Percentiles rank a stretch among this genome's conserved stretches.
These are phyloP conservation scores for Crithidia fasciculata DNA, from an alignment of 208 protist species.

Conservation along the genomic window DNA sequence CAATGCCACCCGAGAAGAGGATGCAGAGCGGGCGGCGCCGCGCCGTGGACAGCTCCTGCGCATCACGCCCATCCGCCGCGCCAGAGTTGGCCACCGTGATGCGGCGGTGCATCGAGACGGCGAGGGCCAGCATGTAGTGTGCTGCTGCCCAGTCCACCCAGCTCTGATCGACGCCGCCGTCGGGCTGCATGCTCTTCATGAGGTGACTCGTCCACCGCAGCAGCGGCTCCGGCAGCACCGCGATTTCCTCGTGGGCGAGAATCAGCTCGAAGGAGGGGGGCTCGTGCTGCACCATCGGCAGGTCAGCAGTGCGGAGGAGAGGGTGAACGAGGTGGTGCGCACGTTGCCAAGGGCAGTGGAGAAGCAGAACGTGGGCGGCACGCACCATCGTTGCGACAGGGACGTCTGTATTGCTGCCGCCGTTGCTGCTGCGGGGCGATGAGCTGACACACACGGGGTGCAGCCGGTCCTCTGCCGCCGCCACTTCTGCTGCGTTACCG, in stretches of 20 bases:
- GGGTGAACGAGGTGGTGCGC: conserved; percentile 59
- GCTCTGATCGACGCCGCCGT: conserved; percentile 30
- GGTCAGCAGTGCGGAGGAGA: conserved; percentile 32
- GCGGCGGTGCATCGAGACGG: conserved; percentile 66
- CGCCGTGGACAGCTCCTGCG: conserved; percentile 41
- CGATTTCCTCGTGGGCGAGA: conserved; percentile 38
- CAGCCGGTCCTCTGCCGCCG: not conserved
- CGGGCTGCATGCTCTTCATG: conserved; percentile 30
- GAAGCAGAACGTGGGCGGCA: conserved; percentile 34
- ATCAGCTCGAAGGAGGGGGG: conserved; percentile 32
- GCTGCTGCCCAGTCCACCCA: conserved; percentile 56
- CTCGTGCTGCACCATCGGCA: conserved; percentile 28
- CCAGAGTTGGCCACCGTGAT: conserved; percentile 54
- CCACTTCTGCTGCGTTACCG: too few relatives aligned
- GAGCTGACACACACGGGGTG: conserved; percentile 20
- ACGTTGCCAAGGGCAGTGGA: conserved; percentile 60
- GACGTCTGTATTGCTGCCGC: not conserved
- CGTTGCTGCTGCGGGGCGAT: not conserved
- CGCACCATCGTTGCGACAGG: not conserved
- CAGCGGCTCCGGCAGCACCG: conserved; percentile 36
- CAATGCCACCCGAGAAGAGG: conserved; percentile 95
- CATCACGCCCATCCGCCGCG: conserved; percentile 51
- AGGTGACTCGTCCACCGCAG: conserved; percentile 31
- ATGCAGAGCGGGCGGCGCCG: conserved; percentile 75
- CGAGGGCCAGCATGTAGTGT: conserved; percentile 77